Evolutionary conservation across 495 filamentous ascomycete genomes (phyloP).

Genomic region (Neurospora cerealis): DNA sequence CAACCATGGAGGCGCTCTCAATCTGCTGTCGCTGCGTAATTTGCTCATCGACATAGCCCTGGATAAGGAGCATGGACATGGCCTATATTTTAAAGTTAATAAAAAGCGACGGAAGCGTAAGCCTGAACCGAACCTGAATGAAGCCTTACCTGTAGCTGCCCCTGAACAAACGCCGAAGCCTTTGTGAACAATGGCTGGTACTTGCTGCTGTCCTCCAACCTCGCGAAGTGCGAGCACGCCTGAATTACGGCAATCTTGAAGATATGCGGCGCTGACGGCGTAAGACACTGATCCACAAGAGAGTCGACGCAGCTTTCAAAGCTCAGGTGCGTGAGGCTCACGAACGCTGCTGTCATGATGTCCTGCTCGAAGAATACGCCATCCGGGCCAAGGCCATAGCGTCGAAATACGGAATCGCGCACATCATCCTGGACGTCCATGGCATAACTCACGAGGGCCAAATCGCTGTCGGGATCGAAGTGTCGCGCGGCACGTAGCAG

Average conservation of each 20-base stretch:
- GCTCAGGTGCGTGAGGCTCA: constrained; percentile 48
- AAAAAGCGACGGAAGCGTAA: not conserved
- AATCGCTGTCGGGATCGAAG: constrained; percentile 49
- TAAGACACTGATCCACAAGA: constrained; percentile 43
- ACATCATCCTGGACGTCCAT: constrained; percentile 58
- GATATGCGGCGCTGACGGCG: constrained; percentile 41
- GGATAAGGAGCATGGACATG: constrained; percentile 29
- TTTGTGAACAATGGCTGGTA: constrained; percentile 44
- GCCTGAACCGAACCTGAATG: not conserved
- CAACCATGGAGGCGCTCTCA: constrained; percentile 27
- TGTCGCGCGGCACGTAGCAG: constrained; percentile 50
- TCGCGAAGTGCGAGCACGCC: constrained; percentile 44
- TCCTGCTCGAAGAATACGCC: constrained; percentile 42
- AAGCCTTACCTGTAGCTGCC: constrained; percentile 38
- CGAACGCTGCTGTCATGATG: constrained; percentile 55
- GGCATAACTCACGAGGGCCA: constrained; percentile 51
- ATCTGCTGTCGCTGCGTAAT: constrained; percentile 28
- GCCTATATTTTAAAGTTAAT: constrained; percentile 20
- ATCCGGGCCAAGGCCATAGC: constrained; percentile 35
- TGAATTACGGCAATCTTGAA: constrained; percentile 53
- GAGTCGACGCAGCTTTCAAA: constrained; percentile 45
- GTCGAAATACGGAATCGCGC: constrained; percentile 50
- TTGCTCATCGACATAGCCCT: constrained; percentile 32
- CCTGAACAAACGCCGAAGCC: constrained; percentile 44
- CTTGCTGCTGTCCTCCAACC: constrained; percentile 35